Evolutionary conservation across 345 rosid species (phyloP), one percentile per base, ranked within the genome.

Genomic region (Bruguiera parviflora): DNA sequence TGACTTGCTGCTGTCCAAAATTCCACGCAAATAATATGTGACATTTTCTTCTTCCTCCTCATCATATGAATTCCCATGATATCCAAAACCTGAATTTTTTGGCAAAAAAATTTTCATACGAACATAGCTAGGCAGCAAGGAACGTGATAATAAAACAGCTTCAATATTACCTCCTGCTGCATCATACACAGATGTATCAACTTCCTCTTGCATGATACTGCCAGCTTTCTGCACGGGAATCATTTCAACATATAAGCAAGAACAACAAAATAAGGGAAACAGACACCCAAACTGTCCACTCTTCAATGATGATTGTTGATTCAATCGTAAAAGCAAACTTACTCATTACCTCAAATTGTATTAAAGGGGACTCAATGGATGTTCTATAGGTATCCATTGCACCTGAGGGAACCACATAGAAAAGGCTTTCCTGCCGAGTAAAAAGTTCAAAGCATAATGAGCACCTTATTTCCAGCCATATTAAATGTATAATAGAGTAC

Each of bases 21-120:
- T 81, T 73, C 91, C 87, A 67, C 83, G 86, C 75, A 81, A 79
- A 85, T 88, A 88, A 72, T 85, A 92, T 35, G 84, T 67, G 70
- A 83, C 85, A 63, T 92, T 88, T 79, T 89, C 98, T 64, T 84
- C 95, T 78, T 95, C 99, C 75, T 90, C 98, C 68, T 96, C 98
- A 78, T 90, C 86, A 59, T 84, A 89, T 21, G 75, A 72, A 77
- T 63, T 79, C 64, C 77, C 89, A 65, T 75, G 81, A 69, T 86
- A 92, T 66, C 78, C 89, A 78, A 79, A 81, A 60, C 84, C 98
- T 89, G 85, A 53, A 75, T 63, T 56, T 63, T 56, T 82, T 65
- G 53, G 76, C 69, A 69, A 82, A 63, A 59, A 63, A 78, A 15
- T 49, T 32, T 63, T 76, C 65, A 74, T 71, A 68, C 53, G 31